Evolutionary conservation across 805 yeast genomes (phyloP).

Genomic region (Torulaspora franciscae): DNA sequence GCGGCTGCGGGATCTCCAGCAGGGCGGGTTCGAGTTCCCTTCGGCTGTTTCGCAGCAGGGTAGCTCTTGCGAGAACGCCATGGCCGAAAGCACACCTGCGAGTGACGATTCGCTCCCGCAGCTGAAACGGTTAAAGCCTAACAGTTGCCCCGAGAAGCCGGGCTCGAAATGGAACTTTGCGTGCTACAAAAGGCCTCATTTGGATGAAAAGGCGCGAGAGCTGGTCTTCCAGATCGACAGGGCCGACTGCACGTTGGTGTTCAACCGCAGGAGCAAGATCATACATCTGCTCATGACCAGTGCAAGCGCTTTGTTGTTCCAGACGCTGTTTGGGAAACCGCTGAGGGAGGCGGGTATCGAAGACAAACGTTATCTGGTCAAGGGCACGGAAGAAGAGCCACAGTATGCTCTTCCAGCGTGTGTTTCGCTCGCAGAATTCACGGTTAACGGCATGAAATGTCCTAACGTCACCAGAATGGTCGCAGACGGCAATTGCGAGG

Average conservation of each 20-base stretch:
- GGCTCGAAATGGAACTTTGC: constrained; percentile 18
- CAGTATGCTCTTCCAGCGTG: constrained; percentile 23
- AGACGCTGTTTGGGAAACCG: constrained; percentile 13
- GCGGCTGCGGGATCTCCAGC: constrained; percentile 44
- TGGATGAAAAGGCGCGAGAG: constrained; percentile 39
- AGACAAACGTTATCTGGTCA: constrained; percentile 11
- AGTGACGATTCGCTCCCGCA: constrained; percentile 15
- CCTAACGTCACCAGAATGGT: constrained; percentile 14
- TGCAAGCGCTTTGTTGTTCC: constrained; percentile 16
- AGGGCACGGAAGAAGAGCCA: constrained; percentile 1
- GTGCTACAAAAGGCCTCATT: constrained; percentile 44
- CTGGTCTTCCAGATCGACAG: constrained; percentile 42
- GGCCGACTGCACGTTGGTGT: constrained; percentile 29
- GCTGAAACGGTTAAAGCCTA: constrained; percentile 14
- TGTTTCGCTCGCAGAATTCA: constrained; percentile 18
- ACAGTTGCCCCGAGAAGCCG: constrained; percentile 8
- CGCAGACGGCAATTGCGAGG: constrained; percentile 12
- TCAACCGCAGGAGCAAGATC: constrained; percentile 30
- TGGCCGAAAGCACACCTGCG: constrained; percentile 1
- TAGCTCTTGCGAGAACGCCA: not conserved
- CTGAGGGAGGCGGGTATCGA: constrained; percentile 9
- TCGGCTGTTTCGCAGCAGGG: not conserved
- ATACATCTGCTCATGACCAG: constrained; percentile 24
- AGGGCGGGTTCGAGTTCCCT: constrained; percentile 24
- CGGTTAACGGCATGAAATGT: constrained; percentile 17